Percentiles rank a stretch among this genome's conserved stretches.
Conservation (phyloP, 129 eudicot genomes). For the Saposhnikovia divaricata region DNA sequence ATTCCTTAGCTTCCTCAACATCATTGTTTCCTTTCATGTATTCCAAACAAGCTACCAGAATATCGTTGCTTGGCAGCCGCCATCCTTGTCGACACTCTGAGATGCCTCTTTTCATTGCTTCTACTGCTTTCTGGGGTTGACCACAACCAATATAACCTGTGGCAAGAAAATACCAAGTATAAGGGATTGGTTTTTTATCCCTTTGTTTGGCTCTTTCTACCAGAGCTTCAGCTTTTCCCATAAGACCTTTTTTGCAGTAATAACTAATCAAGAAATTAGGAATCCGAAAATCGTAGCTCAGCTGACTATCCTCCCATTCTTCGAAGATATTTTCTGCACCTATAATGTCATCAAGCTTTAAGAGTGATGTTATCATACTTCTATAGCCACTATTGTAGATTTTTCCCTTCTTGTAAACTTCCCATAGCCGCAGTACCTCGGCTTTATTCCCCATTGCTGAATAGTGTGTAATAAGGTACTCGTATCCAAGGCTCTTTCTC, state of each 20-base stretch:
- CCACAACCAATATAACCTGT: neutral
- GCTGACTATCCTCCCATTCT: conserved; percentile 1
- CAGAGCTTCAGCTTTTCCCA: conserved; percentile 1
- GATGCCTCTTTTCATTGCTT: neutral
- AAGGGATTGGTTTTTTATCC: neutral
- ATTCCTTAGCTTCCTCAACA: conserved; percentile 2
- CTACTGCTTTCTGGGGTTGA: conserved; percentile 9
- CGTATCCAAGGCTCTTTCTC: conserved; percentile 1
- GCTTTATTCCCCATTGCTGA: conserved; percentile 6
- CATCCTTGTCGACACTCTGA: conserved; percentile 8
- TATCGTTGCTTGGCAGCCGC: neutral
- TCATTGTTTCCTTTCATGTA: conserved; percentile 1
- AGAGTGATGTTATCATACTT: neutral
- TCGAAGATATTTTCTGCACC: neutral
- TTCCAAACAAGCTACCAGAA: neutral
- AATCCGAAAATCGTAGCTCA: neutral
- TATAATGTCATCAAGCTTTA: conserved; percentile 1
- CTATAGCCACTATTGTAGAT: neutral
- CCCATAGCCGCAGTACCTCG: conserved; percentile 7
- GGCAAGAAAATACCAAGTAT: neutral
- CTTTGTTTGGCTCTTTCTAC: neutral
- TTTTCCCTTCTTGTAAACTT: neutral
- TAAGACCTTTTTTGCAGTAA: neutral
- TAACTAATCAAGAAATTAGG: neutral
- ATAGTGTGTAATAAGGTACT: neutral